Evolutionary conservation across 805 yeast genomes (phyloP).

Genomic region (Wickerhamiella lipophila): DNA sequence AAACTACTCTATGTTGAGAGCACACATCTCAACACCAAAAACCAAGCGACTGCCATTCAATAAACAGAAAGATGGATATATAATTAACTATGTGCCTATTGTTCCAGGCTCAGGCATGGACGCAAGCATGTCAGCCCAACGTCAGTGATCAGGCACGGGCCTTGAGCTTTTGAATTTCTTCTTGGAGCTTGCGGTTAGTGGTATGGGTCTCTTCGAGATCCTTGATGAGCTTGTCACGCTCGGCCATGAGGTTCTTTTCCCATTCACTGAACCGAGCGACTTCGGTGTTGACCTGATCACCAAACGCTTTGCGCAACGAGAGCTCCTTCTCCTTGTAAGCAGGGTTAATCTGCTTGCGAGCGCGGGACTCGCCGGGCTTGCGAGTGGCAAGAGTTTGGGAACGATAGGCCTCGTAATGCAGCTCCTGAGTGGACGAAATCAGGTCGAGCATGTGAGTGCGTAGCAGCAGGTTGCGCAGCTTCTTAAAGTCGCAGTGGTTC

Average conservation of each 20-base stretch:
- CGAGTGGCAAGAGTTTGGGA: conserved; percentile 42
- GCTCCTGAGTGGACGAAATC: conserved; percentile 57
- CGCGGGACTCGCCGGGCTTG: conserved; percentile 30
- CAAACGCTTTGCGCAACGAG: conserved; percentile 81
- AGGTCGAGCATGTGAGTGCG: conserved; percentile 66
- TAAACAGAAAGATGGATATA: no score
- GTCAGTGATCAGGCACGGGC: no score
- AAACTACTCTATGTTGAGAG: no score
- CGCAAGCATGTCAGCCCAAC: background rate
- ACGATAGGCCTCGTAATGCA: conserved; percentile 59
- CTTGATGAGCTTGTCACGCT: conserved; percentile 84
- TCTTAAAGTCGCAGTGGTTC: conserved; percentile 61
- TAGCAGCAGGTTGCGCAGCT: conserved; percentile 52
- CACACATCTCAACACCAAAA: no score
- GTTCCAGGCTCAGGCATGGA: background rate
- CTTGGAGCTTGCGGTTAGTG: conserved; percentile 28
- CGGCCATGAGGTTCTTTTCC: conserved; percentile 93
- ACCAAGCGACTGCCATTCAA: no score
- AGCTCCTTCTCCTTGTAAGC: conserved; percentile 94
- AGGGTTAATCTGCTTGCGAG: conserved; percentile 51
- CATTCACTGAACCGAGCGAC: conserved; percentile 97
- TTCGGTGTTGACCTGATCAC: conserved; percentile 93
- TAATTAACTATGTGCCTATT: background rate
- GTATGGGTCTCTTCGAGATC: conserved; percentile 80
- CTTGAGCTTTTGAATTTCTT: conserved; percentile 19